phyloP scores from a whole-genome alignment of 768 basidiomycete genomes.

The Serendipita sp. region DNA sequence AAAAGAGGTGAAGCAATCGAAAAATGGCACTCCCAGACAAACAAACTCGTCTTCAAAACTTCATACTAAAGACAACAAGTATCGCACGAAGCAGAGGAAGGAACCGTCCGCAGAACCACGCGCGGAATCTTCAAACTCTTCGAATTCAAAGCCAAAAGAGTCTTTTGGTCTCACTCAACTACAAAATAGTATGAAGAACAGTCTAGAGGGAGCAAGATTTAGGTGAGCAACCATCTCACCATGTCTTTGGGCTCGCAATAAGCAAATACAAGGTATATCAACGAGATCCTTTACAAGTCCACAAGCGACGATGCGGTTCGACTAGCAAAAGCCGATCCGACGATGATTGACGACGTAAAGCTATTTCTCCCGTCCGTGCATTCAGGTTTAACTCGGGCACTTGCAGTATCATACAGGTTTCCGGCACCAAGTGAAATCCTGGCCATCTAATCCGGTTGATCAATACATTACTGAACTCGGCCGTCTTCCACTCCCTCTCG shows the following conservation, averaged over 20 bases:
- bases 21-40: constrained; percentile 13
- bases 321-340: constrained; percentile 74
- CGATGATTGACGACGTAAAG: constrained; percentile 65
- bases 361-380: not conserved
- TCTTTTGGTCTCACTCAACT: constrained; percentile 37
- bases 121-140: not conserved
- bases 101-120: too few species aligned
- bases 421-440: constrained; percentile 74
- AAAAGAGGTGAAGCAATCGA: constrained; percentile 12
- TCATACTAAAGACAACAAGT: not conserved
- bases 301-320: constrained; percentile 53
- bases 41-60: constrained; percentile 9
- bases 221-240: constrained; percentile 29
- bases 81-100: too few species aligned
- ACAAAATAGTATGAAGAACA: constrained; percentile 64
- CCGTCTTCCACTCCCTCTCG: constrained; percentile 41
- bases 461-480: constrained; percentile 55
- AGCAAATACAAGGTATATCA: constrained; percentile 48
- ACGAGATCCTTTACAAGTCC: constrained; percentile 83
- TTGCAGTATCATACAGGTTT: constrained; percentile 83
- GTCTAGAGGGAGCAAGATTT: constrained; percentile 74
- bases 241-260: not conserved
- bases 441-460: constrained; percentile 89
- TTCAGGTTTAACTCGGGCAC: not conserved
- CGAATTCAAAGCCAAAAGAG: not conserved